Evolutionary conservation across 805 yeast genomes (phyloP).

Genomic region (Candida broadrunensis): DNA sequence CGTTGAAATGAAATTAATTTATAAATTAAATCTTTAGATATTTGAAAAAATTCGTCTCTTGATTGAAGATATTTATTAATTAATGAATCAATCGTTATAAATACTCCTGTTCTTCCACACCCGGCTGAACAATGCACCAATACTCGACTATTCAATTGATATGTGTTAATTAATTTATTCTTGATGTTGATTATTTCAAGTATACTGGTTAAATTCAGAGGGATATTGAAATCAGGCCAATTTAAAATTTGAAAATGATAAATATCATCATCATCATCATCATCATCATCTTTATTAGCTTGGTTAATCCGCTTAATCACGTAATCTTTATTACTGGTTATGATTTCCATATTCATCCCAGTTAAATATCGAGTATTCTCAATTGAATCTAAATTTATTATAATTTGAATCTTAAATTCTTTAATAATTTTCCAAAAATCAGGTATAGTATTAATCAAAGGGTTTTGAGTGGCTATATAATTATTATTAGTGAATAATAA

Average conservation of each 20-base stretch:
- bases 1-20: slow-evolving; percentile 65
- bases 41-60: not conserved
- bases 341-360: slow-evolving; percentile 4
- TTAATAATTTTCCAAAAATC: slow-evolving; percentile 43
- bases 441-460: slow-evolving; percentile 37
- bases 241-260: slow-evolving; percentile 38
- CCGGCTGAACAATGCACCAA: slow-evolving; percentile 61
- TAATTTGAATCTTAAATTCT: slow-evolving; percentile 30
- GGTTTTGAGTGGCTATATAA: slow-evolving; percentile 47
- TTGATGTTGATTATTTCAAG: slow-evolving; percentile 31
- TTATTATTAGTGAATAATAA: slow-evolving; percentile 13
- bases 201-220: slow-evolving; percentile 27
- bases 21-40: slow-evolving; percentile 49
- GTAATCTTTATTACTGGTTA: slow-evolving; percentile 11
- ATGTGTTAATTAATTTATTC: slow-evolving; percentile 16
- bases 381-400: slow-evolving; percentile 14
- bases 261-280: too few species aligned
- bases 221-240: slow-evolving; percentile 51
- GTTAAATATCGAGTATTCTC: not conserved
- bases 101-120: slow-evolving; percentile 57
- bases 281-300: too few species aligned
- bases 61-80: slow-evolving; percentile 5
- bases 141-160: slow-evolving; percentile 8
- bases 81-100: slow-evolving; percentile 44
- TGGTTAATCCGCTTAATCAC: slow-evolving; percentile 12